phyloP scores from a whole-genome alignment of 2,329 filamentous ascomycete genomes.

The Colletotrichum destructivum region DNA sequence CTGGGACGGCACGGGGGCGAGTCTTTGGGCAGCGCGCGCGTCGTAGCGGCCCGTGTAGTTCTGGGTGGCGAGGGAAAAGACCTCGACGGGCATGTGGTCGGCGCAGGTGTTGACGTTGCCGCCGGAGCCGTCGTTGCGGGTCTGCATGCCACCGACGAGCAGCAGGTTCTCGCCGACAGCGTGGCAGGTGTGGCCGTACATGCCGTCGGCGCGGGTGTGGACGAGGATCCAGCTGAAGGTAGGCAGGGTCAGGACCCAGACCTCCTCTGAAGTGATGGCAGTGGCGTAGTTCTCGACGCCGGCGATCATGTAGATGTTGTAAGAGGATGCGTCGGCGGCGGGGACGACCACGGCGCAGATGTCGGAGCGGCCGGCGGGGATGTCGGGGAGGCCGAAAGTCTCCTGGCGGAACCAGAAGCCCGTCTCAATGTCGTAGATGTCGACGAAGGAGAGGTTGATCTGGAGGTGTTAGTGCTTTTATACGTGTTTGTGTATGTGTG shows the following conservation, averaged over 20 bases:
- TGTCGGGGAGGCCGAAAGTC: conserved; percentile 42
- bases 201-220: conserved; percentile 37
- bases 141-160: conserved; percentile 43
- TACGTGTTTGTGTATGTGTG: too few species aligned
- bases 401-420: conserved; percentile 45
- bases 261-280: conserved; percentile 34
- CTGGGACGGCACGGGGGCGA: conserved; percentile 62
- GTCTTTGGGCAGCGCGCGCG: conserved; percentile 42
- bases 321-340: conserved; percentile 42
- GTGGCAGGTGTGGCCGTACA: conserved; percentile 44
- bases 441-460: conserved; percentile 43
- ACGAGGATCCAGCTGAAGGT: conserved; percentile 44
- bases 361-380: conserved; percentile 43
- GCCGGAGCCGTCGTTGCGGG: conserved; percentile 30
- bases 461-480: not conserved
- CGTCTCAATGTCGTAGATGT: conserved; percentile 44
- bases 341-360: conserved; percentile 43
- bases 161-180: conserved; percentile 40
- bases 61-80: conserved; percentile 43
- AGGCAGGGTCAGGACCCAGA: conserved; percentile 41
- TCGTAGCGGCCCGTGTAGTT: conserved; percentile 50
- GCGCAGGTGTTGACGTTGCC: conserved; percentile 38
- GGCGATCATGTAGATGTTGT: conserved; percentile 44
- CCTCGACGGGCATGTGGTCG: conserved; percentile 45
- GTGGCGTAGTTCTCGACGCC: conserved; percentile 42